Conservation (phyloP, 306 rosid genomes). For the Prunus kanzakura region DNA sequence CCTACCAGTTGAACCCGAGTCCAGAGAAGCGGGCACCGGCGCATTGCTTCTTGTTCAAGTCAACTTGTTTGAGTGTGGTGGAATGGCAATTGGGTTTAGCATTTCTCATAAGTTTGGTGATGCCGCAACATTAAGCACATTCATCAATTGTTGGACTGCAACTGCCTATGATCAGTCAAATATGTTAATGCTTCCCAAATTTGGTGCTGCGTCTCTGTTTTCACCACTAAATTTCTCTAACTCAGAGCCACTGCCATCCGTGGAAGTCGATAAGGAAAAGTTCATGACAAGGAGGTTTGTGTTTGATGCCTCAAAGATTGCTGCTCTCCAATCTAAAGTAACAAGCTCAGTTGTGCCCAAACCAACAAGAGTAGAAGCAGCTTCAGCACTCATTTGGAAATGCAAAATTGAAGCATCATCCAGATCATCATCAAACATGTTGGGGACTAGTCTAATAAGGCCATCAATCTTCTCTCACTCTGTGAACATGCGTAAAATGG, state of each 20-base stretch:
- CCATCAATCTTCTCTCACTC: slow-evolving; percentile 25
- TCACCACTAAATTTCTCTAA: not conserved
- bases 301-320: slow-evolving; percentile 30
- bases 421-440: no score
- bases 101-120: not conserved
- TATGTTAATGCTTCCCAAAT: not conserved
- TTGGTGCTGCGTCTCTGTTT: not conserved
- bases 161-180: not conserved
- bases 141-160: not conserved
- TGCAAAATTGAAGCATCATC: slow-evolving; percentile 13
- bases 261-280: not conserved
- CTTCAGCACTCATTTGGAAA: slow-evolving; percentile 34
- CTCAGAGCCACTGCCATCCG: not conserved
- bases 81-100: not conserved
- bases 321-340: slow-evolving; percentile 29
- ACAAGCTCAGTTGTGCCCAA: not conserved
- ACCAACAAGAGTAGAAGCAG: slow-evolving; percentile 39
- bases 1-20: slow-evolving; percentile 17
- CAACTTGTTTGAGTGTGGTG: not conserved
- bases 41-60: slow-evolving; percentile 38
- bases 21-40: slow-evolving; percentile 4
- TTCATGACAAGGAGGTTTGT: slow-evolving; percentile 34
- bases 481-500: slow-evolving; percentile 28
- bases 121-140: not conserved
- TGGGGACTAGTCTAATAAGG: not conserved